Evolutionary conservation across 805 yeast species (phyloP).

Genomic region (Nakazawaea wickerhamii): DNA sequence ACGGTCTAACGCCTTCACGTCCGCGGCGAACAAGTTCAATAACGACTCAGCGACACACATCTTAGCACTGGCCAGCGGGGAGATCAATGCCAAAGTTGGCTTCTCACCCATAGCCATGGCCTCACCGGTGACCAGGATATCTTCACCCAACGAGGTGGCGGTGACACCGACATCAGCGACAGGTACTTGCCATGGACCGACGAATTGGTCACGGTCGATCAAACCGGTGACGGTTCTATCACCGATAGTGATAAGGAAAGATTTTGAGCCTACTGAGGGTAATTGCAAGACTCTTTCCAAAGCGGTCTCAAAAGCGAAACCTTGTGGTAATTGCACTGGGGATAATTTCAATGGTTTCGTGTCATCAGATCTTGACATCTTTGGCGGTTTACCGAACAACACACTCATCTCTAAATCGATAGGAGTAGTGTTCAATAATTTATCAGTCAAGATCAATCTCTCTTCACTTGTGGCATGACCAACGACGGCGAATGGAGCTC

Average conservation of each 20-base stretch:
- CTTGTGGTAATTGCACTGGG: conserved; percentile 26
- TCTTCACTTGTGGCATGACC: conserved; percentile 90
- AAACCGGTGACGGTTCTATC: conserved; percentile 97
- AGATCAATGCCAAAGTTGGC: conserved; percentile 83
- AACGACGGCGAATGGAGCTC: conserved; percentile 94
- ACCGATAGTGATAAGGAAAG: conserved; percentile 94
- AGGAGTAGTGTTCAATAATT: conserved; percentile 72
- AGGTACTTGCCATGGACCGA: conserved; percentile 99
- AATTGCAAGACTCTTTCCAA: conserved; percentile 76
- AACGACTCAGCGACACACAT: conserved; percentile 94
- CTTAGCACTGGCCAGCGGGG: conserved; percentile 88
- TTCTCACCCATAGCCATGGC: conserved; percentile 97
- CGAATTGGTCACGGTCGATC: conserved; percentile 96
- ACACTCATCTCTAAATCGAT: conserved; percentile 95
- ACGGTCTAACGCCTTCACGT: conserved; percentile 65
- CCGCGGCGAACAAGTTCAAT: conserved; percentile 84
- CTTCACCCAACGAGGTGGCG: conserved; percentile 78
- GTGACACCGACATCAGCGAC: conserved; percentile 98
- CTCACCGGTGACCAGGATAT: conserved; percentile 78
- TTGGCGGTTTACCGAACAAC: conserved; percentile 95
- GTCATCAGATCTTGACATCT: conserved; percentile 72
- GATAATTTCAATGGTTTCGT: conserved; percentile 53
- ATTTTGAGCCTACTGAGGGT: conserved; percentile 94
- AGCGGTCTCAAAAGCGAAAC: conserved; percentile 53
- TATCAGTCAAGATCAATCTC: conserved; percentile 76